Base-by-base conservation (phyloP, 441 rosid genomes). In the Adansonia grandidieri region DNA sequence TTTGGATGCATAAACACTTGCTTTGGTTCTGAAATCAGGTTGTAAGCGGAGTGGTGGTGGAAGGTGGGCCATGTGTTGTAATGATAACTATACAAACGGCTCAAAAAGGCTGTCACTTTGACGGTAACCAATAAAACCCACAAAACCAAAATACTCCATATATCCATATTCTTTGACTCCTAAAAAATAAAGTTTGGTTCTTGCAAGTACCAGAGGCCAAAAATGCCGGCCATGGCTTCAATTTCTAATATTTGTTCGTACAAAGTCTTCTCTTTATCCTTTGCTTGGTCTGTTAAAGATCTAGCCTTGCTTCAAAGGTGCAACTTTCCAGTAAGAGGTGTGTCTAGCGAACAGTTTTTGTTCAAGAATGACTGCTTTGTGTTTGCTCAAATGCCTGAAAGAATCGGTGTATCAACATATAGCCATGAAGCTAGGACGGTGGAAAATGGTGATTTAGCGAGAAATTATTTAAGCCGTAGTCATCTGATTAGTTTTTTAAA, bases 361-460 rank as follows among this genome's bases (percentile, higher is more conserved):
- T 24, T 37, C 11, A 47, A 24, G 6, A 10, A 61, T 50, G 82
- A 56, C 28, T 47, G 71, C 74, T 7, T 37, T 8, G 28, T 80
- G 77, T 58, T 78, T 73, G 83, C 79, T 28, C 58, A 53, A 83
- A 77, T 60, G 81, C 69, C 78, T 75, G 28, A 75, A 61, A 50
- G 81, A 71, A 14, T 14, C n/a, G 24, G 42, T 17, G 47, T 50
- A 48, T 44, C 62, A 20, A 15, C 67, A n/a, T 3, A 22, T 69
- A 17, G 4, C 63, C 50, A 6, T 62, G 82, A 54, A 68, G 62
- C 20, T 58, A 73, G 72, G 56, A 62, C 19, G 15, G 8, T 2
- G 17, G 58, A 22, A 65, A 64, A 19, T 40, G 64, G 51, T n/a
- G 66, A 5, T 76, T 65, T 20, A 15, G 47, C 20, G 10, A 72